These are phyloP conservation scores for Ananas comosus DNA, from an alignment of 176 grass and related monocot species.

Conservation along the genomic window DNA sequence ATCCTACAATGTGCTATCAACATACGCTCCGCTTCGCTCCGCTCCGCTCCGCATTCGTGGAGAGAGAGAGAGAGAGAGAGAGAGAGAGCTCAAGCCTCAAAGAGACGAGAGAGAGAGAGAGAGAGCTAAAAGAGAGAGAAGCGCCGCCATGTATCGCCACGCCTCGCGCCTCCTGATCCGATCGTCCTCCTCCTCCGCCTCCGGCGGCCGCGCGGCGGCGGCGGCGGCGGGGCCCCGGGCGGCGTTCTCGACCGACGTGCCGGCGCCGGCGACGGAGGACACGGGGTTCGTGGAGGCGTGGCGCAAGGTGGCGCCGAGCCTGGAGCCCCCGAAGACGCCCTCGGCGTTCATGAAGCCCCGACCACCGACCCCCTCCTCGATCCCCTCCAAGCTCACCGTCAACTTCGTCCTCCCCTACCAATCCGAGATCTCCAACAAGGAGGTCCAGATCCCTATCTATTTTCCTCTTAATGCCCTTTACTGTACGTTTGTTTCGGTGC, in stretches of 20 bases:
- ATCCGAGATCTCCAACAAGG: slow-evolving; percentile 86
- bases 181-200: slow-evolving; percentile 13
- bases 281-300: slow-evolving; percentile 57
- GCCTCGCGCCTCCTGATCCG: slow-evolving; percentile 37
- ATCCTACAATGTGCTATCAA: no score
- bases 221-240: slow-evolving; percentile 17
- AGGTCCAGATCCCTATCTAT: slow-evolving; percentile 28
- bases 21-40: no score
- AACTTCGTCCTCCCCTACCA: slow-evolving; percentile 91
- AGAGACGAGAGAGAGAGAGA: background rate
- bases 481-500: background rate
- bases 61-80: no score
- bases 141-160: slow-evolving; percentile 35
- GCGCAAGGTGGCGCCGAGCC: slow-evolving; percentile 58
- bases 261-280: slow-evolving; percentile 43
- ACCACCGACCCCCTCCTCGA: slow-evolving; percentile 48
- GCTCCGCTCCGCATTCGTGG: no score
- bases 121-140: background rate
- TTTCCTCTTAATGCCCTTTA: background rate
- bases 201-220: slow-evolving; percentile 20
- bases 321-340: slow-evolving; percentile 59
- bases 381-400: slow-evolving; percentile 81
- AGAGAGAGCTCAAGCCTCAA: background rate
- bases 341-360: slow-evolving; percentile 61
- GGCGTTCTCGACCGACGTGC: slow-evolving; percentile 30